These are phyloP conservation scores for Smallanthus sonchifolius DNA, from an alignment of 129 eudicot genomes.

Conservation along the genomic window DNA sequence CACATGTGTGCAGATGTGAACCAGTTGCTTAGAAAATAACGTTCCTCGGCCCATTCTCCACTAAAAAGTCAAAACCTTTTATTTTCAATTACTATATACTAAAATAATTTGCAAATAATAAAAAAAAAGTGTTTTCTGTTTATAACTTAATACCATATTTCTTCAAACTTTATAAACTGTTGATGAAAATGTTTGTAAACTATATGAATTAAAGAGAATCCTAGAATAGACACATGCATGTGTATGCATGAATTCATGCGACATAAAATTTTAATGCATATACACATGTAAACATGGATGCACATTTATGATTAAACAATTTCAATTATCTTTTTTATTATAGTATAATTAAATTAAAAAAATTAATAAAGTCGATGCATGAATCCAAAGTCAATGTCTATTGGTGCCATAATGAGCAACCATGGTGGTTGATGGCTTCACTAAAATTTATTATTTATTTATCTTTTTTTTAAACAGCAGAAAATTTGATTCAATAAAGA, in stretches of 20 bases:
- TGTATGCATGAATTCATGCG: not conserved
- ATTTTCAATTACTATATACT: no score
- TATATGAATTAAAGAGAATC: not conserved
- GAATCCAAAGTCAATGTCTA: slow-evolving; percentile 12
- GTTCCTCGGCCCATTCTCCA: no score
- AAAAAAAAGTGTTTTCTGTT: no score
- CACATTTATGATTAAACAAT: slow-evolving; percentile 2
- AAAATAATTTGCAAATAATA: no score
- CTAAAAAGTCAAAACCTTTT: no score
- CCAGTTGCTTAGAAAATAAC: no score
- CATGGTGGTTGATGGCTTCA: slow-evolving; percentile 23
- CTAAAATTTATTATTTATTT: not conserved
- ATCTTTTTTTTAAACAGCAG: no score
- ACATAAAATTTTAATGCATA: not conserved
- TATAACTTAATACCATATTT: not conserved
- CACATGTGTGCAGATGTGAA: no score
- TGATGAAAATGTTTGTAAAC: no score
- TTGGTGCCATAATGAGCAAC: slow-evolving; percentile 32
- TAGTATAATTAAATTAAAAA: not conserved
- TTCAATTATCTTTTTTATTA: not conserved
- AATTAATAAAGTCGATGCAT: not conserved
- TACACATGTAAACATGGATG: not conserved
- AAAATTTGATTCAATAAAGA: no score
- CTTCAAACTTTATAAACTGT: not conserved
- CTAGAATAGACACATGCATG: not conserved